Percentiles rank a stretch among this genome's conserved stretches.
Evolutionary conservation across 2,329 filamentous ascomycete species (phyloP).

Genomic region (Microdochium bolleyi): DNA sequence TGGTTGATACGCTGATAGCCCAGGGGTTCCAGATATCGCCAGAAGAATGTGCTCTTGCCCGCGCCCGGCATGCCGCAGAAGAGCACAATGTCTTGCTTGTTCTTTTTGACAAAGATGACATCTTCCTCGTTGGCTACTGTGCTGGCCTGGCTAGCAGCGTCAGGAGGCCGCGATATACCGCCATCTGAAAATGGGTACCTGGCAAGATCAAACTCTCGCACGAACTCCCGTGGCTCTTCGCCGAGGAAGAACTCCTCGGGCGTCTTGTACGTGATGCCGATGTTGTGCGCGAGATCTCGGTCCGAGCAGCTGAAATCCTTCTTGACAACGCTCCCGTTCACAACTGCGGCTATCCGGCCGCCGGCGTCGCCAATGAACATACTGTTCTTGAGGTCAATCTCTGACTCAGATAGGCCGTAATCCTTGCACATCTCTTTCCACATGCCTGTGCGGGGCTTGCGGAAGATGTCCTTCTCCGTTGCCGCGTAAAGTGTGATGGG

Average conservation of each 20-base stretch:
- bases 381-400: constrained; percentile 62
- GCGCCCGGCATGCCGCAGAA: constrained; percentile 85
- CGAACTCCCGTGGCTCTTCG: constrained; percentile 56
- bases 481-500: constrained; percentile 81
- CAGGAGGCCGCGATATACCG: constrained; percentile 2
- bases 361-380: constrained; percentile 88
- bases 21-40: constrained; percentile 66
- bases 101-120: constrained; percentile 49
- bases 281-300: constrained; percentile 77
- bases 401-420: constrained; percentile 45
- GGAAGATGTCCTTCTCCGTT: constrained; percentile 70
- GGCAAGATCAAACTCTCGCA: constrained; percentile 63
- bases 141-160: neutral
- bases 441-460: constrained; percentile 86
- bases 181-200: constrained; percentile 36
- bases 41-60: constrained; percentile 89
- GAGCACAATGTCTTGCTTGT: constrained; percentile 66
- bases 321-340: constrained; percentile 39
- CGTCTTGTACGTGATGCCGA: constrained; percentile 72
- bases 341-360: constrained; percentile 41
- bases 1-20: constrained; percentile 86
- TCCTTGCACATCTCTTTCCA: constrained; percentile 61
- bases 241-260: constrained; percentile 88
- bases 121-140: constrained; percentile 14
- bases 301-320: constrained; percentile 62